Conservation (phyloP, 2,329 filamentous ascomycete genomes). For the Botrytis deweyae region DNA sequence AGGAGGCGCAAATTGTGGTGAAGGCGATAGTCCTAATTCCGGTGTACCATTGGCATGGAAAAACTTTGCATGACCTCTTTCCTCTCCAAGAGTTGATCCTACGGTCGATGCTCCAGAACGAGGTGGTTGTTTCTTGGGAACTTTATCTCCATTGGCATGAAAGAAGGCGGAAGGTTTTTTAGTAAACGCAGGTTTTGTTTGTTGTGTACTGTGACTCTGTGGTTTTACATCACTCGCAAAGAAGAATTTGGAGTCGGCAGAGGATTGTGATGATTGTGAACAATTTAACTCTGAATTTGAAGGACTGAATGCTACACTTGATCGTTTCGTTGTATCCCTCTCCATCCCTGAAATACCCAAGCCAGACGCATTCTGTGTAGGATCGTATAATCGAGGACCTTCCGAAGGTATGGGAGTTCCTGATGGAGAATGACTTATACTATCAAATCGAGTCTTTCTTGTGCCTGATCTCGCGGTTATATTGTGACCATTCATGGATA, state of each 20-base stretch:
- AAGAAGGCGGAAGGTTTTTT: conserved; percentile 47
- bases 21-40: conserved; percentile 46
- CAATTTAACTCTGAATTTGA: conserved; percentile 40
- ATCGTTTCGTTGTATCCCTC: conserved; percentile 33
- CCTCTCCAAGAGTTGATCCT: conserved; percentile 36
- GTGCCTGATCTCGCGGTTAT: conserved; percentile 77
- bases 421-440: conserved; percentile 63
- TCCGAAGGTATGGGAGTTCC: conserved; percentile 41
- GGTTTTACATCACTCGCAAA: conserved; percentile 76
- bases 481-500: conserved; percentile 60
- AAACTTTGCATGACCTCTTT: conserved; percentile 57
- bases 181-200: conserved; percentile 33
- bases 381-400: conserved; percentile 11
- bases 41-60: conserved; percentile 70
- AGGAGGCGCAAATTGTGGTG: conserved; percentile 42
- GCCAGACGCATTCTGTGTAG: conserved; percentile 39
- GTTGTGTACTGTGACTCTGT: conserved; percentile 6
- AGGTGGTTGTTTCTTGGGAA: conserved; percentile 39
- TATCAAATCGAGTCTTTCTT: conserved; percentile 70
- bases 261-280: conserved; percentile 33
- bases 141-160: conserved; percentile 49
- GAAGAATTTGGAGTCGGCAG: conserved; percentile 73
- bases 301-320: conserved; percentile 45
- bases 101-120: conserved; percentile 34
- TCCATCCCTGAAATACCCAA: conserved; percentile 34